Evolutionary conservation across 2,329 filamentous ascomycete species (phyloP), one percentile per base, ranked within the genome.

Genomic region (Zasmidium angulare): DNA sequence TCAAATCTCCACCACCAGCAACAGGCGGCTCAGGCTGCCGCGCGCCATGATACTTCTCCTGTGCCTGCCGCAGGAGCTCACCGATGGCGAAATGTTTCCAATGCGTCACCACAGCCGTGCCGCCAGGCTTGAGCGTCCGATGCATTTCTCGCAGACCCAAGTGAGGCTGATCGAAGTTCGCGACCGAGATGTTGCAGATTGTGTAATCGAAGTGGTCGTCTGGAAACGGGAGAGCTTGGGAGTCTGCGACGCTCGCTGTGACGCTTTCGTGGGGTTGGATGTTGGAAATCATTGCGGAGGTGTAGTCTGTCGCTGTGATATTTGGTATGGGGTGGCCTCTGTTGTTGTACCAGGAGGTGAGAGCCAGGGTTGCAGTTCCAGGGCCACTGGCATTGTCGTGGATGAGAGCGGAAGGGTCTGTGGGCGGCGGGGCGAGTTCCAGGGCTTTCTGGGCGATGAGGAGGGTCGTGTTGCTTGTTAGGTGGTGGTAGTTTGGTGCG

Each of bases 401-500:
- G n/a, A 55, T 50, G 6, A 49, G 17, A 14, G 53, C 46, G 10
- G 31, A 21, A 29, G 43, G 7, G 21, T 40, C 43, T 17, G 24
- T 49, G n/a, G 53, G 53, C 1, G 47, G 43, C 12, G 22, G 11
- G 12, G 48, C 23, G 20, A 55, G 24, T 2, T 31, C 43, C 11
- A 55, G 46, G n/a, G 53, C 53, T 49, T 46, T 46, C 40, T 22
- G 20, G 17, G 43, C 43, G 29, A 55, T 23, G 43, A 55, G 46
- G 12, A 31, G 14, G n/a, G 46, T 55, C n/a, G 53, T 55, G 53
- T 55, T 55, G 53, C 53, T 55, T 20, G 53, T 55, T 9, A 55
- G 46, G 29, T 50, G 53, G 1, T 6, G 43, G 46, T 50, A 55
- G 6, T 6, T 21, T 2, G 53, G 53, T 2, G 46, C 53, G 17